Evolutionary conservation across 1,284 basidiomycete genomes (phyloP), one percentile per base, ranked within the genome.

Genomic region (Cutaneotrichosporon sp.): DNA sequence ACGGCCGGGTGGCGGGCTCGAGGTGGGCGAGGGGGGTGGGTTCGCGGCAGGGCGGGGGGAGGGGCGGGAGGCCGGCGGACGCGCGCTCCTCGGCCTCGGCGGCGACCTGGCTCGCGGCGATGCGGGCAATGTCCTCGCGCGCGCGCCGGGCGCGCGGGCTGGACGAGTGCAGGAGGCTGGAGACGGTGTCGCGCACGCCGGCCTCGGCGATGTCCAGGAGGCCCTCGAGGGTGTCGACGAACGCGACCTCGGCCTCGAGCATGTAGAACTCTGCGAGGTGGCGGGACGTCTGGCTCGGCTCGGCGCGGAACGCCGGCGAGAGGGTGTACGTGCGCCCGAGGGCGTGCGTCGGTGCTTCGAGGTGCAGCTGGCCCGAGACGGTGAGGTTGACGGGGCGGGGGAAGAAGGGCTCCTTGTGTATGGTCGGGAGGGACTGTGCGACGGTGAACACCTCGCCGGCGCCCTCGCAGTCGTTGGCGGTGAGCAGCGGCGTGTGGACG

Each of bases 181-280:
- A 24, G 1, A 79, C 52, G 0, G 68, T 66, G 6, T 31, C 56
- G 22, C 70, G 65, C 2, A 81, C 68, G 2, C 85, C 82, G 24
- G 81, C 83, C 78, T 97, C 92, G 1, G 89, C 87, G 24, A 92
- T 81, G 43, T 82, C 80, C 75, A 91, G 89, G 16, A 97, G 79
- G 22, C 86, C 85, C 13, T 79, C 74, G 27, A 83, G 68, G 7
- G 69, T 64, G 5, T 73, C 65, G n/a, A 80, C 69, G 73, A 90
- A 90, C 0, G 87, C 87, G 82, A 91, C 87, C 75, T 97, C 95
- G 0, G 90, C 93, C 80, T 99, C 95, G 60, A 97, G 85, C 95
- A 99, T 99, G 91, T 92, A 97, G 78, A 99, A 99, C 76, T 99
- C 97, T 52, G 92, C 87, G 8, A 99, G 84, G 78, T 99, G 95